Evolutionary conservation across 805 yeast genomes (phyloP).

Genomic region (Brettanomyces custersianus): DNA sequence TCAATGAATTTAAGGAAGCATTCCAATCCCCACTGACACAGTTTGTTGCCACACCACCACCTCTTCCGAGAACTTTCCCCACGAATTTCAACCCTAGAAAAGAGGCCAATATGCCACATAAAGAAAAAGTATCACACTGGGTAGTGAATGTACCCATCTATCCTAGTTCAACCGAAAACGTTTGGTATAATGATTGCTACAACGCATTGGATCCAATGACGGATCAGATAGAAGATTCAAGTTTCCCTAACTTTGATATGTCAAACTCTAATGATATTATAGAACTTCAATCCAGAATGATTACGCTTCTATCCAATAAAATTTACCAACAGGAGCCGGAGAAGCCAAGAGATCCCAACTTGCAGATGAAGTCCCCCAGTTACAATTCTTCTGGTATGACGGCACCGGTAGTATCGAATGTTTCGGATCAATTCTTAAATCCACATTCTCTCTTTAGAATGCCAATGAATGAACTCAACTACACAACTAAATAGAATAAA

Average conservation of each 20-base stretch:
- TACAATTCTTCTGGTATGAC: neutral
- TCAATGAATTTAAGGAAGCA: no score
- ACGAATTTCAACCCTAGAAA: conserved; percentile 50
- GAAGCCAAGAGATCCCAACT: neutral
- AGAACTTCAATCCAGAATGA: conserved; percentile 44
- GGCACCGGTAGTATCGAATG: neutral
- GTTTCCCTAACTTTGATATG: conserved; percentile 19
- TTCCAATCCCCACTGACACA: no score
- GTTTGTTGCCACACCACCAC: no score
- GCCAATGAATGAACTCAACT: neutral
- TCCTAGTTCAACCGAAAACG: conserved; percentile 12
- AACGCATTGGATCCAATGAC: conserved; percentile 29
- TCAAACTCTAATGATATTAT: conserved; percentile 37
- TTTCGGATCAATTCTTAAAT: neutral
- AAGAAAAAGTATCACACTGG: conserved; percentile 63
- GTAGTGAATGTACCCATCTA: conserved; percentile 46
- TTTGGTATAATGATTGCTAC: conserved; percentile 38
- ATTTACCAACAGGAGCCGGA: conserved; percentile 26
- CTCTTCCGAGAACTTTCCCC: conserved; percentile 28
- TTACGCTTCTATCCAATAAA: conserved; percentile 36
- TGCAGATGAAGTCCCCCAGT: no score
- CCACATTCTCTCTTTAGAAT: neutral
- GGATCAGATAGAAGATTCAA: conserved; percentile 21
- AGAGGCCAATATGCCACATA: conserved; percentile 53
- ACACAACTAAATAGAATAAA: neutral